Conservation (phyloP, 805 yeast genomes). For the Priceomyces fermenticarens region DNA sequence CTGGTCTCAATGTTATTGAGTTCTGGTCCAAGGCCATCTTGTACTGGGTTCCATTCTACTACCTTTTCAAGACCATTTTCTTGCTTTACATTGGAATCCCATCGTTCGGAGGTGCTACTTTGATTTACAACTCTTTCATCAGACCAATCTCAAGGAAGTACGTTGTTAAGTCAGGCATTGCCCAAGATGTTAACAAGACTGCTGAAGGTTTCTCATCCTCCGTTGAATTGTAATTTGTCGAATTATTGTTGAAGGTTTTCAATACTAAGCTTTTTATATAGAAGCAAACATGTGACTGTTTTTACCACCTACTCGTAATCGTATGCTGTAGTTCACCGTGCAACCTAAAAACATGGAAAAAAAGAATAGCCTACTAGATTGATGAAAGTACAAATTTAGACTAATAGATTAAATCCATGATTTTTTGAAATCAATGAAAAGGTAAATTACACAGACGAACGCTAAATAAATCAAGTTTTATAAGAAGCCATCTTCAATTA, state of each 20-base stretch:
- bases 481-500: conserved; percentile 12
- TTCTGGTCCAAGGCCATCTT: conserved; percentile 93
- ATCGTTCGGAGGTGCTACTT: conserved; percentile 77
- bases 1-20: conserved; percentile 85
- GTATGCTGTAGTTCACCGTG: no score
- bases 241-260: neutral
- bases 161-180: conserved; percentile 26
- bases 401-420: no score
- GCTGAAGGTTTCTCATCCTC: conserved; percentile 41
- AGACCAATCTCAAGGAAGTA: conserved; percentile 59
- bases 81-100: conserved; percentile 89
- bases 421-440: no score
- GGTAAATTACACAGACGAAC: no score
- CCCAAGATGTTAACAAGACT: conserved; percentile 47
- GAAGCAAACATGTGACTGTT: no score
- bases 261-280: neutral
- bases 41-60: conserved; percentile 96
- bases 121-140: conserved; percentile 63
- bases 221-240: conserved; percentile 14
- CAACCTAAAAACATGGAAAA: no score
- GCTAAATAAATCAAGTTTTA: no score
- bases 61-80: conserved; percentile 85
- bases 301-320: no score
- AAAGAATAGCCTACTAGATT: no score
- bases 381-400: no score